Evolutionary conservation across 176 grass and related monocot species (phyloP).

Genomic region (Eleusine coracana): DNA sequence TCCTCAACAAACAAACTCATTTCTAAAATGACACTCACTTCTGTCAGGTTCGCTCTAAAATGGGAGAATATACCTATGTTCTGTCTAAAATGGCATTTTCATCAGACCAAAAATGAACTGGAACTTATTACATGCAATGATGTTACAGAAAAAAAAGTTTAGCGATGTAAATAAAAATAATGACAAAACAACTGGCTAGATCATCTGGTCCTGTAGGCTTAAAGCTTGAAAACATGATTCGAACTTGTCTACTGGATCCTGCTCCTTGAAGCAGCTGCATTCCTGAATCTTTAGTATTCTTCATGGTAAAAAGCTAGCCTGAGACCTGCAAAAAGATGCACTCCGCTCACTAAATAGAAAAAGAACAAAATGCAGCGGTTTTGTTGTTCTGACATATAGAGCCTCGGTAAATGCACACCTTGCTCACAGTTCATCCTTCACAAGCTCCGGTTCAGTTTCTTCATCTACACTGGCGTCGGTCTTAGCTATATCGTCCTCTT

Average conservation of each 20-base stretch:
- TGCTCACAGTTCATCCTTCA: conserved; percentile 71
- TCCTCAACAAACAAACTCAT: background rate
- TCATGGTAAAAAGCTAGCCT: background rate
- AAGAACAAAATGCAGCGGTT: background rate
- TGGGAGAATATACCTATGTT: too few species aligned
- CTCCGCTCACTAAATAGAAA: background rate
- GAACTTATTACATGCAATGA: background rate
- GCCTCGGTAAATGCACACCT: conserved; percentile 2
- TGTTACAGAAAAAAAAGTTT: background rate
- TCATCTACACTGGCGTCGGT: conserved; percentile 9
- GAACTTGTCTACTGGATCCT: background rate
- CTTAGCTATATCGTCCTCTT: background rate
- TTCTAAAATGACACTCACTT: background rate
- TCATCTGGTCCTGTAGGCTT: background rate
- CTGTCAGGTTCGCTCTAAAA: background rate
- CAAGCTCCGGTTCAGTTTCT: conserved; percentile 22
- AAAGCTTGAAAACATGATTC: background rate
- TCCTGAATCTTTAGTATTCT: background rate
- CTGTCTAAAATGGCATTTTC: background rate
- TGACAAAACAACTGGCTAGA: background rate
- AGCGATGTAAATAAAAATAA: background rate
- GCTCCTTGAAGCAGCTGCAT: background rate
- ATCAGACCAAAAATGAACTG: background rate
- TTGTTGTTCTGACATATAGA: background rate
- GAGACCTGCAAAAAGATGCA: background rate